Conservation (phyloP, 2,329 filamentous ascomycete species). For the Thielaviopsis ethacetica region DNA sequence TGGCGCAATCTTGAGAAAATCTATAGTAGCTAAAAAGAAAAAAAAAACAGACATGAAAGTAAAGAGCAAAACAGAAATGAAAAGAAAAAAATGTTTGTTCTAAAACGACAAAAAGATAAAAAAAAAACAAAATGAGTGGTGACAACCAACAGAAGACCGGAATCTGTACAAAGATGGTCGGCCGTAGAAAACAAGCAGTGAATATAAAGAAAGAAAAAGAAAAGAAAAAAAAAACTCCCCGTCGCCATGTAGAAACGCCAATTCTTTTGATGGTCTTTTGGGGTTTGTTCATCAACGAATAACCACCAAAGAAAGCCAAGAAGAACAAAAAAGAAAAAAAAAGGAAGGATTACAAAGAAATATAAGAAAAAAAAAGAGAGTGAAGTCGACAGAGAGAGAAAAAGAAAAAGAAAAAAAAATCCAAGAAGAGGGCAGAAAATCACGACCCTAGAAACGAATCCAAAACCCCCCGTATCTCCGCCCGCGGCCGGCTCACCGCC, state of each 20-base stretch:
- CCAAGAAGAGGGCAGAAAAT: conserved; percentile 10
- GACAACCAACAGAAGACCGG: neutral
- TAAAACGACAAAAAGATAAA: neutral
- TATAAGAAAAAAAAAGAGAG: no score
- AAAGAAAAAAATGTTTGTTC: neutral
- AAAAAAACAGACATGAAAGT: neutral
- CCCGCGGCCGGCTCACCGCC: neutral
- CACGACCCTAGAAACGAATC: conserved; percentile 35
- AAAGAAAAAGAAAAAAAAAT: neutral
- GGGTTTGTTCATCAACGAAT: no score
- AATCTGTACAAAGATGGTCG: neutral
- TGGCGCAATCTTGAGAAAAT: neutral
- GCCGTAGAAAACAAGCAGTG: neutral
- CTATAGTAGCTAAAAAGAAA: neutral
- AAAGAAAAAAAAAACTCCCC: neutral
- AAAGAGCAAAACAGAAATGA: neutral
- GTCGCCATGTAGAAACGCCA: neutral
- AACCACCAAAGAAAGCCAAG: neutral
- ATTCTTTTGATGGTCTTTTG: neutral
- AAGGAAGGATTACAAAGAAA: neutral
- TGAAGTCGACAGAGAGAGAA: neutral
- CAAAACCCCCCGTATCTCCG: conserved; percentile 15
- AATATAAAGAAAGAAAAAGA: neutral
- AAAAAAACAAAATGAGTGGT: neutral
- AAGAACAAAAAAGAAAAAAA: conserved; percentile 19